Evolutionary conservation across 2,329 filamentous ascomycete species (phyloP).

Genomic region (Stachybotrys elegans): DNA sequence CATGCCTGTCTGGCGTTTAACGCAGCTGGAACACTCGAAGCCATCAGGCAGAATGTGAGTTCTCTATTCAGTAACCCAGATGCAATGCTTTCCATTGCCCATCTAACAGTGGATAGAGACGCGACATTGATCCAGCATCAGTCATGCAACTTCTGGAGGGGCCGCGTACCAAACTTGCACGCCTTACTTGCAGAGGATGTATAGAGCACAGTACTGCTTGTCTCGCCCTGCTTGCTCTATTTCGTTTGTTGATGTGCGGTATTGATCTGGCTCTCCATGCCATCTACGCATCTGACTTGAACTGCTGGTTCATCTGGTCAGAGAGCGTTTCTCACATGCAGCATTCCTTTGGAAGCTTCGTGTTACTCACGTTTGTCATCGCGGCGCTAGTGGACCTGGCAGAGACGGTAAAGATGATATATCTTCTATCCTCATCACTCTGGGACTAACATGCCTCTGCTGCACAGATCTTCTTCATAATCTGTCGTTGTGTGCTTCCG

Average conservation of each 20-base stretch:
- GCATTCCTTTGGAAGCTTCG: constrained; percentile 1
- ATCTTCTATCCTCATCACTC: neutral
- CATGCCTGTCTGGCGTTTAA: neutral
- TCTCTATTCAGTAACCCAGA: neutral
- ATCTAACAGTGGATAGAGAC: neutral
- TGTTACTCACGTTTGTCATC: neutral
- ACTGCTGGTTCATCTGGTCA: neutral
- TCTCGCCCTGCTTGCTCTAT: neutral
- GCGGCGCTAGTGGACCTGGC: neutral
- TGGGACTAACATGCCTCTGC: neutral
- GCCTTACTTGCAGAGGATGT: neutral
- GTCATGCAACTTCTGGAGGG: neutral
- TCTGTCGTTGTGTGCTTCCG: neutral
- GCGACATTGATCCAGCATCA: neutral
- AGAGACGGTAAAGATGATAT: neutral
- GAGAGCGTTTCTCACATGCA: neutral
- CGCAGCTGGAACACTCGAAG: neutral
- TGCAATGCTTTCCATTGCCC: neutral
- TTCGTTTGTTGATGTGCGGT: neutral
- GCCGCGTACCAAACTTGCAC: neutral
- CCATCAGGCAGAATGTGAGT: neutral
- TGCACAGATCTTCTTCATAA: neutral
- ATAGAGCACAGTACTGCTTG: neutral
- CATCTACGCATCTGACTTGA: neutral
- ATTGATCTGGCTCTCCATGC: neutral